Conservation (phyloP, 306 rosid species). For the Castanospermum australe region DNA sequence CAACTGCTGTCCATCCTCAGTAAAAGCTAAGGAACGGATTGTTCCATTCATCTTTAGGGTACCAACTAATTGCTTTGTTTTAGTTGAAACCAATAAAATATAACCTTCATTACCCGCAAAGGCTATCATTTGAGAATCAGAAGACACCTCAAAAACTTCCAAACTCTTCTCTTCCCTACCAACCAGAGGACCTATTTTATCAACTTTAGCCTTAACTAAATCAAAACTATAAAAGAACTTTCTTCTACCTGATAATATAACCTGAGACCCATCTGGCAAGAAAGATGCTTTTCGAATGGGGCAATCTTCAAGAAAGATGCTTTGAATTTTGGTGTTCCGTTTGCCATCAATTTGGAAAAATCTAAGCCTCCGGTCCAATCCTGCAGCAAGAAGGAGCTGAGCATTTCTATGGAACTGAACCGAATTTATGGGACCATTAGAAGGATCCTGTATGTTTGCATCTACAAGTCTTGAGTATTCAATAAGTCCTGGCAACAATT, state of each 20-base stretch:
- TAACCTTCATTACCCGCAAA: slow-evolving; percentile 92
- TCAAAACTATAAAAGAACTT: slow-evolving; percentile 81
- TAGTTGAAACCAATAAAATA: slow-evolving; percentile 81
- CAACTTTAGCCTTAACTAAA: slow-evolving; percentile 74
- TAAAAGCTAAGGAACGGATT: slow-evolving; percentile 73
- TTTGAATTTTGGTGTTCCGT: slow-evolving; percentile 80
- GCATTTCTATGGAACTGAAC: slow-evolving; percentile 88
- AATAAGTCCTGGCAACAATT: slow-evolving; percentile 73
- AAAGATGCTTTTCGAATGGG: slow-evolving; percentile 80
- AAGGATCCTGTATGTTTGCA: slow-evolving; percentile 79
- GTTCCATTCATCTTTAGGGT: slow-evolving; percentile 95
- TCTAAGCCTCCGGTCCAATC: slow-evolving; percentile 75
- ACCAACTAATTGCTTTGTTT: slow-evolving; percentile 78
- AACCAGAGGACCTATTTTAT: slow-evolving; percentile 83
- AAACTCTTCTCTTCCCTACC: slow-evolving; percentile 96
- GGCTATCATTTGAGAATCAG: slow-evolving; percentile 82
- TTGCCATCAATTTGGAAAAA: slow-evolving; percentile 91
- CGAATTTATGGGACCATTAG: slow-evolving; percentile 63
- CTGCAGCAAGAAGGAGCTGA: slow-evolving; percentile 80
- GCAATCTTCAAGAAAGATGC: slow-evolving; percentile 82
- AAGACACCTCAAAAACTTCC: slow-evolving; percentile 83
- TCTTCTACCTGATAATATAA: slow-evolving; percentile 77
- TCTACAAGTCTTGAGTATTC: slow-evolving; percentile 69
- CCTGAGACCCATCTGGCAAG: slow-evolving; percentile 90
- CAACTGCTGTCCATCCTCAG: slow-evolving; percentile 70